A percentile compares a stretch with the other conserved stretches of the same genome.
phyloP scores from a whole-genome alignment of 1,284 basidiomycete genomes.

The Anthracocystis setariae region DNA sequence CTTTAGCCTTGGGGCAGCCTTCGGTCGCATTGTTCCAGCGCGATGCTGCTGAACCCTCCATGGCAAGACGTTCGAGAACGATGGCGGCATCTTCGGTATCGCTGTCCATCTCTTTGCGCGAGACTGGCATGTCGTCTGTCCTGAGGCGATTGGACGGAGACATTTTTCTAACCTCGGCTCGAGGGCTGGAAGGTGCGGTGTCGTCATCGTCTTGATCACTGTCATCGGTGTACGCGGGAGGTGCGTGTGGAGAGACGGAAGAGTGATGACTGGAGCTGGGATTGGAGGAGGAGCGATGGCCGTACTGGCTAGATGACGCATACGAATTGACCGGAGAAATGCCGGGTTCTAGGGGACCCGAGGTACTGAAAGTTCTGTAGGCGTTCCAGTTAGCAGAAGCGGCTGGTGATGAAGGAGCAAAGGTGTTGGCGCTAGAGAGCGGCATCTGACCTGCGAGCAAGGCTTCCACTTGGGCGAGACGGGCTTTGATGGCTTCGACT shows the following conservation, averaged over 20 bases:
- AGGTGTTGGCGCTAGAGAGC: constrained; percentile 24
- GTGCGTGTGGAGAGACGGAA: constrained; percentile 22
- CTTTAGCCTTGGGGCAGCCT: constrained; percentile 14
- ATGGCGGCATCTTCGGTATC: constrained; percentile 65
- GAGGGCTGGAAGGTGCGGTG: constrained; percentile 29
- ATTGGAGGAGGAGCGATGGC: constrained; percentile 19
- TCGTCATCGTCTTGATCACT: constrained; percentile 40
- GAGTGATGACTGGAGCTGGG: constrained; percentile 22
- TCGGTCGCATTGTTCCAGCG: constrained; percentile 15
- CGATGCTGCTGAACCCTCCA: constrained; percentile 29
- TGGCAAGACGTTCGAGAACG: constrained; percentile 63
- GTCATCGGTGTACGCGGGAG: constrained; percentile 28
- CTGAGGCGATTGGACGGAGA: constrained; percentile 29
- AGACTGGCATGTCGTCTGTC: constrained; percentile 30
- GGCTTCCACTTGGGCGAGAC: constrained; percentile 62
- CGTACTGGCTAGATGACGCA: constrained; percentile 17
- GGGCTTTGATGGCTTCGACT: constrained; percentile 62
- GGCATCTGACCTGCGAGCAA: constrained; percentile 40
- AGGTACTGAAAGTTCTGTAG: constrained; percentile 25
- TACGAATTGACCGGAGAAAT: constrained; percentile 26
- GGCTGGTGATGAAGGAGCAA: constrained; percentile 24
- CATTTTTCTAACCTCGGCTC: neutral
- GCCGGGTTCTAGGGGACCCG: constrained; percentile 16
- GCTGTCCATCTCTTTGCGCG: constrained; percentile 53
- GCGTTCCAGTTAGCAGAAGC: constrained; percentile 39